Conservation (phyloP, 257 asterid genomes). For the Solanum megistacrolobum region DNA sequence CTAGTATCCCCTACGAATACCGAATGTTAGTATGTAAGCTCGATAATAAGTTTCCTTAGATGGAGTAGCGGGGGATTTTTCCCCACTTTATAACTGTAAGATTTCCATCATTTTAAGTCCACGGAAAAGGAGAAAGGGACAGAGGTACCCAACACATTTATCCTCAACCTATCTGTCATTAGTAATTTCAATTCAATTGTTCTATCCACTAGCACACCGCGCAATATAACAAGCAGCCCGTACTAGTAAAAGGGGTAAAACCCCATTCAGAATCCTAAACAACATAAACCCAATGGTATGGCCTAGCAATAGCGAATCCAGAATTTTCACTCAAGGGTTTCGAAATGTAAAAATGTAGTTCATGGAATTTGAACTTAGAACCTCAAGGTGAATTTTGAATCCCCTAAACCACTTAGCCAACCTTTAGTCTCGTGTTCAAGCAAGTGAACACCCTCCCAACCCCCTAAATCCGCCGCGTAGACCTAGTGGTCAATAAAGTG, state of each 20-base stretch:
- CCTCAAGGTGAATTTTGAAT: not conserved
- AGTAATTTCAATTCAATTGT: not conserved
- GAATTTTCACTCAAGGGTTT: not conserved
- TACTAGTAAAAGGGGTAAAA: not conserved
- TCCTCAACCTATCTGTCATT: slow-evolving; percentile 1
- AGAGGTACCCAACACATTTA: not conserved
- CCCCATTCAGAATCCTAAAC: not conserved
- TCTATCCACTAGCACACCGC: not conserved
- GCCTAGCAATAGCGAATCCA: not conserved
- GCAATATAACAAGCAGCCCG: not conserved
- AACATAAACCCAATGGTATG: not conserved
- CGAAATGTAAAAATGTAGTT: not conserved
- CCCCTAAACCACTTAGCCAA: not conserved
- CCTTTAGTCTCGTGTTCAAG: not conserved
- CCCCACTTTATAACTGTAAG: not conserved
- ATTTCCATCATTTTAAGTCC: not conserved
- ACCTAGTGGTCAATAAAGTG: not conserved
- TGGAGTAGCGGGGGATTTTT: not conserved
- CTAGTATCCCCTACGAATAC: not conserved
- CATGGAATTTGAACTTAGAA: not conserved
- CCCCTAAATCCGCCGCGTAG: not conserved
- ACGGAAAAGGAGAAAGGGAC: not conserved
- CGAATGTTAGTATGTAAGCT: not conserved
- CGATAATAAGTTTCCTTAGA: not conserved
- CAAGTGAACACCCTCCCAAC: not conserved